phyloP scores from a whole-genome alignment of 495 filamentous ascomycete species.

The Symbiotaphrina buchneri region DNA sequence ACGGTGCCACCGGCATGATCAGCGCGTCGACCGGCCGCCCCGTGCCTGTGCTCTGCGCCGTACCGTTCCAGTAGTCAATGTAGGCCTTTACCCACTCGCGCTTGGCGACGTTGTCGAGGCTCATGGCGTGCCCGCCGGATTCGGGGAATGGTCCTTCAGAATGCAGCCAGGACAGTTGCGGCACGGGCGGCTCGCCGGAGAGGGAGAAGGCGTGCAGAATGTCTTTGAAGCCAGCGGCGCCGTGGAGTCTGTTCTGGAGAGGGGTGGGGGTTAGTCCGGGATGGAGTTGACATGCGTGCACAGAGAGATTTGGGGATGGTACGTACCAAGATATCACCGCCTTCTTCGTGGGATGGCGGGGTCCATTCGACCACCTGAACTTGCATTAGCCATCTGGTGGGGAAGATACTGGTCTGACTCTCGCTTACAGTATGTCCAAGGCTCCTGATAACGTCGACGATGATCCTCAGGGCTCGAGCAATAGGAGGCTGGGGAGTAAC shows the following conservation, averaged over 20 bases:
- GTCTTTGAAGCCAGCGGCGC: too few species aligned
- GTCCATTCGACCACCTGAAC: constrained; percentile 28
- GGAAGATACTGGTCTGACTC: too few species aligned
- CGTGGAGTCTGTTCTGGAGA: too few species aligned
- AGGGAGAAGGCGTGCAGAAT: too few species aligned
- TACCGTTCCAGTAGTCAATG: constrained; percentile 49
- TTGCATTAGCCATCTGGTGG: too few species aligned
- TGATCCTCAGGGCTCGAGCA: constrained; percentile 25
- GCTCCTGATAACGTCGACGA: constrained; percentile 22
- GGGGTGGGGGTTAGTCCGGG: too few species aligned
- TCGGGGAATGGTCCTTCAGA: too few species aligned
- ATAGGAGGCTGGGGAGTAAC: constrained; percentile 29
- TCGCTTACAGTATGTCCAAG: too few species aligned
- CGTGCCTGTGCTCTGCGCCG: constrained; percentile 27
- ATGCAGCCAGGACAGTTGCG: too few species aligned
- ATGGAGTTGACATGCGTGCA: too few species aligned
- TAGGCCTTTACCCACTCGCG: constrained; percentile 37
- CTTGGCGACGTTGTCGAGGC: too few species aligned
- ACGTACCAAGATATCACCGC: not conserved
- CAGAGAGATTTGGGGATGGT: not conserved
- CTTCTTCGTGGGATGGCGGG: constrained; percentile 10
- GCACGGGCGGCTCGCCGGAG: constrained; percentile 26
- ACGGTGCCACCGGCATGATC: constrained; percentile 21
- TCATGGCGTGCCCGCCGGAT: too few species aligned
- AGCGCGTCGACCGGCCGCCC: constrained; percentile 32